Evolutionary conservation across 2,329 filamentous ascomycete species (phyloP), one percentile per base, ranked within the genome.

Genomic region (Aspergillus ibericus): DNA sequence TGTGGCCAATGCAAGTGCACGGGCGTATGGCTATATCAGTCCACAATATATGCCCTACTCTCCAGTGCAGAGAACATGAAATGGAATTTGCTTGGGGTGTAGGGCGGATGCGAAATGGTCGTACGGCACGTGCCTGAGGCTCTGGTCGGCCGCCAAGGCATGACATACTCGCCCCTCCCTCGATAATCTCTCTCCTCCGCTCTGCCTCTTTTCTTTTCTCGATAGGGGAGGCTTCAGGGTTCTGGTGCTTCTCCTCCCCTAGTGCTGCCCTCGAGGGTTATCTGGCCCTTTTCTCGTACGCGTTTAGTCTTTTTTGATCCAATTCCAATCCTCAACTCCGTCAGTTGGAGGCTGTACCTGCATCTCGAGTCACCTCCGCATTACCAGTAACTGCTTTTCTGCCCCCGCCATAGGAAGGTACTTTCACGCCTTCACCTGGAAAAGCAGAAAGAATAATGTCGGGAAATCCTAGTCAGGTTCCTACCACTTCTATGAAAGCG

Each of bases 401-500:
- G 42, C 44, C 44, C 42, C 56, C 51, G 46, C 12, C 22, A 42
- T 34, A 25, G 22, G 36, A 50, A 50, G 50, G 25, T 25, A 54
- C 44, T 32, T 35, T 34, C 46, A 50, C 36, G 22, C 20, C 34
- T 46, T 48, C n/a, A 32, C 47, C 29, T 32, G 22, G 12, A 20
- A 27, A 32, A 47, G 38, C 40, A 32, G 36, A 55, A 34, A 61
- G 48, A 72, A 71, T 71, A 65, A 78, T 78, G 76, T 78, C 76
- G 68, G 76, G 74, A 58, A 75, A 71, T 67, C 55, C 70, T 63
- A 73, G 72, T 61, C 74, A 74, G 58, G 66, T 63, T 34, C 63
- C 70, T 56, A 67, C 69, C 54, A 67, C 73, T 59, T 72, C 76
- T 36, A 42, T 42, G 38, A 80, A 80, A 71, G 69, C 73, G 60